These are phyloP conservation scores for Emmonsiellopsis sp. DNA, from an alignment of 2,329 filamentous ascomycete species.

Conservation along the genomic window DNA sequence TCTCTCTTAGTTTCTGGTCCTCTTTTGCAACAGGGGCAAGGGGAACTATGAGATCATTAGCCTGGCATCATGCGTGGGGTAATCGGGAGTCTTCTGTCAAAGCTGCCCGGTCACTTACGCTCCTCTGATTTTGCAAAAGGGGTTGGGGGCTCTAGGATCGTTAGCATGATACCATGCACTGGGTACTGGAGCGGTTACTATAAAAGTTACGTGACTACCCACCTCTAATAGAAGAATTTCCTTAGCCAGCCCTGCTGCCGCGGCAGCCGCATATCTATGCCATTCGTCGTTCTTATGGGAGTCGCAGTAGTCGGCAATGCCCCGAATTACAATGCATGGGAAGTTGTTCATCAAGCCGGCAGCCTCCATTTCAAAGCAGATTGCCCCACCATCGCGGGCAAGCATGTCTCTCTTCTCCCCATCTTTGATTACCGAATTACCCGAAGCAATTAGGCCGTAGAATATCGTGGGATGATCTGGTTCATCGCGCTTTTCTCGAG, in stretches of 20 bases:
- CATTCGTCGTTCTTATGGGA: conserved; percentile 23
- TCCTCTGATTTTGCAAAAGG: too few species aligned
- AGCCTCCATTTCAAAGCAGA: not conserved
- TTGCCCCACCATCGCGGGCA: not conserved
- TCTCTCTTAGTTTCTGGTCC: too few species aligned
- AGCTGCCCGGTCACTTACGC: too few species aligned
- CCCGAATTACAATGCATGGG: conserved; percentile 15
- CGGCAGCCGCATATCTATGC: conserved; percentile 21
- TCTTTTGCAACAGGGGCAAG: too few species aligned
- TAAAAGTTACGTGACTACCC: not conserved
- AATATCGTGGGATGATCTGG: not conserved
- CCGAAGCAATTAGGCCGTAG: not conserved
- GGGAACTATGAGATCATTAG: too few species aligned
- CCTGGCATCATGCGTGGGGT: too few species aligned
- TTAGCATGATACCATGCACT: not conserved
- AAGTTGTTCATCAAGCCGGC: conserved; percentile 2
- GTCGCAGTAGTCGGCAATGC: conserved; percentile 16
- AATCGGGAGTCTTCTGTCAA: too few species aligned
- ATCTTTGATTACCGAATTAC: not conserved
- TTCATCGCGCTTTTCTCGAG: too few species aligned
- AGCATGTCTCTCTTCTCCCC: not conserved
- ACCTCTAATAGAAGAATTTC: conserved; percentile 6
- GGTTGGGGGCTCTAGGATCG: too few species aligned
- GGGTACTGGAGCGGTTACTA: too few species aligned
- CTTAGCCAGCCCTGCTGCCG: conserved; percentile 18